Evolutionary conservation across 768 basidiomycete genomes (phyloP), one percentile per base, ranked within the genome.

Genomic region (Tricholoma terreum): DNA sequence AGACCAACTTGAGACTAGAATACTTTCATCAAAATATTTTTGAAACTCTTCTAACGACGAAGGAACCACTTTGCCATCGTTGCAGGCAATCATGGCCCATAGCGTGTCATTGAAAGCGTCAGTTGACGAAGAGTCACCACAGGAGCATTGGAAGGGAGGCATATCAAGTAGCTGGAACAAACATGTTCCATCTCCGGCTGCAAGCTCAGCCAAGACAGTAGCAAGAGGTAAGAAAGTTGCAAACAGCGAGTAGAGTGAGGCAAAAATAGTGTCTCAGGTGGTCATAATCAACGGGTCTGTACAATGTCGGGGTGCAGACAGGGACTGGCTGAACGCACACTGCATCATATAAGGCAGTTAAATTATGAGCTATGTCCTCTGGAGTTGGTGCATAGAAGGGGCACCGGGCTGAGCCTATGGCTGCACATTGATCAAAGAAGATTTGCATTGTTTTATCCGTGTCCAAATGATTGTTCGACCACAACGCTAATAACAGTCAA

Each of bases 321-420:
- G 77, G 72, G 1, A 77, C 46, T 0, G 79, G 78, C 0, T 61
- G 63, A 0, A 55, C 42, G 9, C 67, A 65, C 1, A 80, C 52
- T n/a, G 64, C 54, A 1, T 69, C 66, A 50, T 72, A 74, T 1
- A 80, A 58, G 1, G 52, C 53, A 1, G 73, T 73, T 4, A 78
- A 62, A 36, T 78, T 79, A 10, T 63, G 62, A 2, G 64, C 58
- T 19, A 80, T 73, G 2, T 68, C 65, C 0, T 62, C 61, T 0
- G 78, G 62, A 1, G 70, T 70, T 0, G 74, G 65, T 8, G 76
- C 72, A 61, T 72, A 76, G 64, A 80, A 77, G 4, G 73, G 48
- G 58, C 78, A 79, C 4, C 40, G 50, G 6, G 55, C 38, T 0
- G 74, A 73, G 0, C 77, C 79, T 1, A 75, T 77, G 0, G 67